Conservation (phyloP, 345 rosid species). For the Moricandia arvensis region DNA sequence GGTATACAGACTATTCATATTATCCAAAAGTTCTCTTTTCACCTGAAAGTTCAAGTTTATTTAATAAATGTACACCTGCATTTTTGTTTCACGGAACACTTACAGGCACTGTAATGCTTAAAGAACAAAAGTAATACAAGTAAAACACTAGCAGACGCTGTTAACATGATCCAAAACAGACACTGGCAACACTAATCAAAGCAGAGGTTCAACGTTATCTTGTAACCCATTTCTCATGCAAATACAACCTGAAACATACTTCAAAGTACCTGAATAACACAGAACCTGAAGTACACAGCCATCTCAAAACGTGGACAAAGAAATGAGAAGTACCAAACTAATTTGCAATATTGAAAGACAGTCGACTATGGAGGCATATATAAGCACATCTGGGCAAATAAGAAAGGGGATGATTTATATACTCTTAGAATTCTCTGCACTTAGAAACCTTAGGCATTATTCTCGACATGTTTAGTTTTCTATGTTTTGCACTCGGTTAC, state of each 20-base stretch:
- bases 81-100: too few relatives aligned
- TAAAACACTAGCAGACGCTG: background rate
- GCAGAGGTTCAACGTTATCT: too few relatives aligned
- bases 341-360: too few relatives aligned
- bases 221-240: background rate
- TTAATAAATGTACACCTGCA: background rate
- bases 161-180: background rate
- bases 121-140: background rate
- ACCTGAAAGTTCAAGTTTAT: too few relatives aligned
- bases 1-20: background rate
- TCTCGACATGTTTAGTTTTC: too few relatives aligned
- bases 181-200: background rate
- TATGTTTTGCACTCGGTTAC: too few relatives aligned
- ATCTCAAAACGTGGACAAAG: background rate
- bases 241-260: background rate
- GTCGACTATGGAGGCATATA: too few relatives aligned
- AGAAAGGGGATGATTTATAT: too few relatives aligned
- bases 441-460: too few relatives aligned
- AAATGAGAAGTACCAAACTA: background rate
- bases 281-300: background rate
- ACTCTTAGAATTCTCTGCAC: too few relatives aligned
- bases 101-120: background rate
- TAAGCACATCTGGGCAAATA: too few relatives aligned
- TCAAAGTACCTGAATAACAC: background rate
- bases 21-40: background rate